phyloP scores from a whole-genome alignment of 805 yeast species.

The Myxozyma nipponensis region DNA sequence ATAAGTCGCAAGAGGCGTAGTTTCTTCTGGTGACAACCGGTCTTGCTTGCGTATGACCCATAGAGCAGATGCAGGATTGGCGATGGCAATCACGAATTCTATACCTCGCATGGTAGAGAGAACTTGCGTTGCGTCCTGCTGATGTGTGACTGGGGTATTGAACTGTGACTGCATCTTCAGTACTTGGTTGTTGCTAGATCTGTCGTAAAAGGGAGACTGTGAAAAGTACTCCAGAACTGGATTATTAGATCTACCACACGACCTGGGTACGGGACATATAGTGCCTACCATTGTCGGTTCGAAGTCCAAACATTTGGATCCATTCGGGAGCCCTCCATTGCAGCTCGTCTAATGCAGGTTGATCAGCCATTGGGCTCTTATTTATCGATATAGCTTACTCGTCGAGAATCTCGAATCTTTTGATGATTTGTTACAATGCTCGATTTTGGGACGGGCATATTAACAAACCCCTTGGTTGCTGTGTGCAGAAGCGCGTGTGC shows the following conservation, averaged over 20 bases:
- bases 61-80: conserved; percentile 76
- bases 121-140: conserved; percentile 43
- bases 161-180: conserved; percentile 93
- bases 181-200: conserved; percentile 91
- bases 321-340: conserved; percentile 98
- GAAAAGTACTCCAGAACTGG: conserved; percentile 78
- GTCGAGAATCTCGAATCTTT: no score
- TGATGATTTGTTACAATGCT: no score
- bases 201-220: conserved; percentile 90
- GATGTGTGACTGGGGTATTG: conserved; percentile 47
- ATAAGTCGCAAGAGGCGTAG: conserved; percentile 64
- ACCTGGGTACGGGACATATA: no score
- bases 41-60: conserved; percentile 88
- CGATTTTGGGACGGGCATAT: no score
- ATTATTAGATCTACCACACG: not conserved
- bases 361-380: conserved; percentile 9
- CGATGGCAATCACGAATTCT: conserved; percentile 72
- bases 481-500: no score
- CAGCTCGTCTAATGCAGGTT: conserved; percentile 35
- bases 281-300: conserved; percentile 65
- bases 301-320: conserved; percentile 79
- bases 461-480: no score
- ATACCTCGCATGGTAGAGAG: conserved; percentile 75
- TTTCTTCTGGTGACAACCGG: conserved; percentile 51
- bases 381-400: no score